Conservation (phyloP, 176 grass and related monocot genomes). For the Aegilops sharonensis region DNA sequence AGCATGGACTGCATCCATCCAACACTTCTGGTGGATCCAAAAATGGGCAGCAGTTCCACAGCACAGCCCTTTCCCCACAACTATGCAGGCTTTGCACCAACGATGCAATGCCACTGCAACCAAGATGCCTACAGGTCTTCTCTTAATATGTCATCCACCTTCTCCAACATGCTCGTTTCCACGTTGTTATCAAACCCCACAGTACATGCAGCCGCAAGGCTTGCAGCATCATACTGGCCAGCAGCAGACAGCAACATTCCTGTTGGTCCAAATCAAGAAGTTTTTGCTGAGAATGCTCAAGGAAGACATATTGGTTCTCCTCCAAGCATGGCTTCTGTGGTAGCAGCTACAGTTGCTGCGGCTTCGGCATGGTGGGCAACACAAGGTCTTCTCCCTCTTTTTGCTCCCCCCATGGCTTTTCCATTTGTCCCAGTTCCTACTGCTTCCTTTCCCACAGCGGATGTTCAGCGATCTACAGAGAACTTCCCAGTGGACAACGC, state of each 20-base stretch:
- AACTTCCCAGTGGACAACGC: constrained; percentile 30
- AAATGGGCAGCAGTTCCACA: constrained; percentile 28
- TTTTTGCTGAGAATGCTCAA: constrained; percentile 39
- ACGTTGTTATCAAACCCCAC: constrained; percentile 84
- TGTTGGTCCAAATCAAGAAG: constrained; percentile 48
- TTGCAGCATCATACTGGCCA: constrained; percentile 85
- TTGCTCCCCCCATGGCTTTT: constrained; percentile 52
- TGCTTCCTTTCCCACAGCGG: constrained; percentile 29
- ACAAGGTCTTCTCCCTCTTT: constrained; percentile 89
- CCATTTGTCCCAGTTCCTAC: constrained; percentile 44
- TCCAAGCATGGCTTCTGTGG: constrained; percentile 67
- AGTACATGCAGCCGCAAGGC: constrained; percentile 65
- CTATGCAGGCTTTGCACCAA: constrained; percentile 47
- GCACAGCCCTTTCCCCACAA: constrained; percentile 43
- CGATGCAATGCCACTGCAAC: constrained; percentile 53
- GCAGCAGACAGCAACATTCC: constrained; percentile 37
- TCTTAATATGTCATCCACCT: constrained; percentile 61
- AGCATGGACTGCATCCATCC: constrained; percentile 42
- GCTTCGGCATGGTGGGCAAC: constrained; percentile 94
- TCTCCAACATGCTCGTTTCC: constrained; percentile 79
- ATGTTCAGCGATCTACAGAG: constrained; percentile 35
- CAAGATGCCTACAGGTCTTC: constrained; percentile 74
- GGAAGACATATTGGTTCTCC: constrained; percentile 38
- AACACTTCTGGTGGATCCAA: constrained; percentile 37
- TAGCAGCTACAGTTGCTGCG: constrained; percentile 78